A percentile compares a stretch with the other conserved stretches of the same genome.
These are phyloP conservation scores for Auricularia cornea DNA, from an alignment of 768 basidiomycete genomes.

Conservation along the genomic window DNA sequence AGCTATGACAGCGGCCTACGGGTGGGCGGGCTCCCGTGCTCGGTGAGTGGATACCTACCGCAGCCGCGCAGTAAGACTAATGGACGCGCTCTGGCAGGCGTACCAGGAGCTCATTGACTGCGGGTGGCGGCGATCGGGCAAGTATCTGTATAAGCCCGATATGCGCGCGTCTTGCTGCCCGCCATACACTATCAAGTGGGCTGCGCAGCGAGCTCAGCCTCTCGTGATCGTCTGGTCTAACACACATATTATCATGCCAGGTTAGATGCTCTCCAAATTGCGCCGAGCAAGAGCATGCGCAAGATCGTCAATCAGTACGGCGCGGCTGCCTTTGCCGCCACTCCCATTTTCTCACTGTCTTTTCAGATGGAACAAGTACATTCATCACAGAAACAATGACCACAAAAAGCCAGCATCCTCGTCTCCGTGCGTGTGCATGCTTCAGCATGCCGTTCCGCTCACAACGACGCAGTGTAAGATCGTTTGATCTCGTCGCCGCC, in stretches of 20 bases:
- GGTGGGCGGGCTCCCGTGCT: conserved; percentile 4
- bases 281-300: conserved; percentile 64
- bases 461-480: conserved; percentile 15
- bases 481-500: conserved; percentile 37
- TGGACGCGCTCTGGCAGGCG: conserved; percentile 38
- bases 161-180: conserved; percentile 80
- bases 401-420: conserved; percentile 8
- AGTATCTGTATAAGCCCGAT: conserved; percentile 84
- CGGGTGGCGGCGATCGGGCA: conserved; percentile 79
- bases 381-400: conserved; percentile 38
- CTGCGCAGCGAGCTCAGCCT: conserved; percentile 13
- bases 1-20: conserved; percentile 1
- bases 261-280: conserved; percentile 58
- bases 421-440: not conserved
- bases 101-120: conserved; percentile 80
- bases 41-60: not conserved
- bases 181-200: conserved; percentile 93
- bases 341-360: not conserved
- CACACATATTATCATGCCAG: conserved; percentile 30
- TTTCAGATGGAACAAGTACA: conserved; percentile 66
- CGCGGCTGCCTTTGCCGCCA: not conserved
- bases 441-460: not conserved
- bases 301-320: conserved; percentile 61
- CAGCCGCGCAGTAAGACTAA: not conserved
- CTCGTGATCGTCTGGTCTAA: conserved; percentile 10